These are phyloP conservation scores for Hypholoma fasciculare DNA, from an alignment of 768 basidiomycete species.

Conservation along the genomic window DNA sequence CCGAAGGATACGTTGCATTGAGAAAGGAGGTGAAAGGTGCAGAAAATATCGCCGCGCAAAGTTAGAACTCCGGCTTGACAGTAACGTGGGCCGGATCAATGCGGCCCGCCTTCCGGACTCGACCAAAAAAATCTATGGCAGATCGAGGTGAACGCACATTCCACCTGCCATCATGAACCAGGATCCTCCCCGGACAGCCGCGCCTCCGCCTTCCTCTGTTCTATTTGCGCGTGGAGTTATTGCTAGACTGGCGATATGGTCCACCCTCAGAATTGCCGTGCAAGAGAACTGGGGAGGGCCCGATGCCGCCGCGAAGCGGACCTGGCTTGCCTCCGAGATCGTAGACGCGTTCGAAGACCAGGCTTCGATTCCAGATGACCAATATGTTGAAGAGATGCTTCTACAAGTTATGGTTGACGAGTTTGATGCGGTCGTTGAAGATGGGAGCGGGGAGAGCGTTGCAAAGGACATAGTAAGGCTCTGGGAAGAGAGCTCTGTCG, in stretches of 20 bases:
- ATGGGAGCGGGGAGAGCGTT: conserved; percentile 76
- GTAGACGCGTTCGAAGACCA: conserved; percentile 77
- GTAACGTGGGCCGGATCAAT: too few species aligned
- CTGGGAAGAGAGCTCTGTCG: conserved; percentile 55
- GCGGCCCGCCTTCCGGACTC: too few species aligned
- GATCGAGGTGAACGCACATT: too few species aligned
- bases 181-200: not conserved
- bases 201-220: conserved; percentile 48
- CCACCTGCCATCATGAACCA: not conserved
- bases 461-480: conserved; percentile 70
- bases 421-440: conserved; percentile 82
- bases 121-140: too few species aligned
- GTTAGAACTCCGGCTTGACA: too few species aligned
- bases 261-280: conserved; percentile 83
- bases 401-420: conserved; percentile 87
- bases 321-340: conserved; percentile 81
- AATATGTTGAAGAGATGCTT: conserved; percentile 81
- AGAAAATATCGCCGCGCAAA: too few species aligned
- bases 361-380: conserved; percentile 51
- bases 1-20: too few species aligned
- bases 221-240: conserved; percentile 88
- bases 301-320: conserved; percentile 65
- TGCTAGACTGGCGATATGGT: conserved; percentile 82
- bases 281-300: conserved; percentile 87
- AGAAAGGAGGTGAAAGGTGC: too few species aligned